Conservation (phyloP, 208 protist species). For the Leptomonas seymouri region DNA sequence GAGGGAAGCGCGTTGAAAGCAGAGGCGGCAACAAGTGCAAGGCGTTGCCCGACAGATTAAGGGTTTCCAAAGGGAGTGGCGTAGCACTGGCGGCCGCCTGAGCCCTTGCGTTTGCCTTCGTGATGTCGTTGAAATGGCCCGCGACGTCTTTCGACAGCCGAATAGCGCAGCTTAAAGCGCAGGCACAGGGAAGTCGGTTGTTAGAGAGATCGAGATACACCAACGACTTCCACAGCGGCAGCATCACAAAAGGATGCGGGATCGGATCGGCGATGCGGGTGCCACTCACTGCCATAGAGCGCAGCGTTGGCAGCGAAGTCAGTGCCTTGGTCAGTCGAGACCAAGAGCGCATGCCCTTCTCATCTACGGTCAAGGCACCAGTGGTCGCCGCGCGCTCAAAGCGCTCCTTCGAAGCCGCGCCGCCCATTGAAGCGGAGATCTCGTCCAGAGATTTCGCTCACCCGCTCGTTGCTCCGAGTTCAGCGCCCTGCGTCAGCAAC, state of each 20-base stretch:
- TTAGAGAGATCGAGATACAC: slow-evolving; percentile 39
- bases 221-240: slow-evolving; percentile 35
- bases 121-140: not conserved
- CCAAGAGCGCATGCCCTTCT: slow-evolving; percentile 32
- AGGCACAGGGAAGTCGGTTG: slow-evolving; percentile 43
- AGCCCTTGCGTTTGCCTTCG: not conserved
- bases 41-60: slow-evolving; percentile 43
- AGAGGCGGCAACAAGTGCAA: slow-evolving; percentile 34
- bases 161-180: slow-evolving; percentile 31
- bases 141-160: slow-evolving; percentile 1
- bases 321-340: slow-evolving; percentile 18
- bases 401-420: slow-evolving; percentile 29
- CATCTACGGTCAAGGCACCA: slow-evolving; percentile 37
- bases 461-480: too few species aligned
- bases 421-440: slow-evolving; percentile 16
- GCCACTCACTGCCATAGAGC: slow-evolving; percentile 32
- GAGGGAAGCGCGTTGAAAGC: slow-evolving; percentile 34
- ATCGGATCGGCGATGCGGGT: slow-evolving; percentile 36
- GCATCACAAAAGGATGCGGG: slow-evolving; percentile 20
- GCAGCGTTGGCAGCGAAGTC: slow-evolving; percentile 11
- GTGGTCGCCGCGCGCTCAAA: slow-evolving; percentile 33
- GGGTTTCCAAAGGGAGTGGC: slow-evolving; percentile 34
- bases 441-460: too few species aligned
- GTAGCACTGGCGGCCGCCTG: too few species aligned
- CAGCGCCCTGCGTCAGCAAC: too few species aligned